Evolutionary conservation across 2,329 filamentous ascomycete species (phyloP), one percentile per base, ranked within the genome.

Genomic region (Xylariaceae sp.): DNA sequence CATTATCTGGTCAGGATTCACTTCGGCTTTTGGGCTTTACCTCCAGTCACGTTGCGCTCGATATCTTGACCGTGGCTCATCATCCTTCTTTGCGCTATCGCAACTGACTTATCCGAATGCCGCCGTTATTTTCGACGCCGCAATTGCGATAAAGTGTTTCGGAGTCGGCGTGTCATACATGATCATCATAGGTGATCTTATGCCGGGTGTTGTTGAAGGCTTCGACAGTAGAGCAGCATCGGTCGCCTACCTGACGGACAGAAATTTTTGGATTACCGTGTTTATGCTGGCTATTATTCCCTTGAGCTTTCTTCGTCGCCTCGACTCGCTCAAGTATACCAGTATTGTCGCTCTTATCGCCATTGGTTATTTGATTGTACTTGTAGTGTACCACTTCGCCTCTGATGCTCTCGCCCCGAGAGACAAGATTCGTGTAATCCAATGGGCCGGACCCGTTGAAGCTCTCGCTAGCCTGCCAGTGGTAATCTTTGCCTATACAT

Each of bases 401-500:
- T 88, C 88, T 21, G 94, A 98, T 73, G 87, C 89, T 1, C 82
- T 90, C 56, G 82, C 85, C 16, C 86, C 90, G 49, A 85, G 91
- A 50, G 89, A 91, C 11, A 84, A 88, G 8, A 86, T 99, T 58
- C 86, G 90, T 45, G 78, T 92, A 26, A 81, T 97, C 61, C 78
- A 85, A 60, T 96, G 92, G 88, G 88, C 87, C 39, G 91, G 94
- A 6, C 82, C 91, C 3, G 81, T 96, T 8, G 84, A 89, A 31
- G 87, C 90, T 6, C 80, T 99, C 50, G 92, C 91, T 66, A 93
- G 90, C 61, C 86, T 99, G 63, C 95, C 95, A 0, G 92, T 99
- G 50, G 93, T 98, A 54, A 91, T 99, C 2, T 99, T 99, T 79
- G 95, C 94, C n/a, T 99, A 98, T 73, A 99, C 95, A 1, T 99